phyloP scores from a whole-genome alignment of 2,329 filamentous ascomycete genomes.

The Thyridium curvatum region DNA sequence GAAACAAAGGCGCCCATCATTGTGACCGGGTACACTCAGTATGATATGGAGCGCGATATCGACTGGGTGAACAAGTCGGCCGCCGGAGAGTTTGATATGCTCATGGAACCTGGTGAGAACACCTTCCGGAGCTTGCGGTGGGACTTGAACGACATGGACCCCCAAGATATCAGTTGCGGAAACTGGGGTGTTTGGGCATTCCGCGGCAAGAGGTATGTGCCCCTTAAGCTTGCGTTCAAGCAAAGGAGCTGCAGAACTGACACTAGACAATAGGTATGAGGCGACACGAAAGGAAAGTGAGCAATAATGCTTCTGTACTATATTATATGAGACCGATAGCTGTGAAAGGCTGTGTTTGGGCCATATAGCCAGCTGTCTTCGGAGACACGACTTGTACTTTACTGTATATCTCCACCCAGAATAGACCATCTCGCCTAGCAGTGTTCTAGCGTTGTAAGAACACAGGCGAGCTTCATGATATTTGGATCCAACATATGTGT shows the following conservation, averaged over 20 bases:
- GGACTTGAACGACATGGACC: constrained; percentile 95
- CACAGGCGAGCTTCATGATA: too few species aligned
- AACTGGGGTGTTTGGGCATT: constrained; percentile 99
- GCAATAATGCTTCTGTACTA: too few species aligned
- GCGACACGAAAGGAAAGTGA: constrained; percentile 7
- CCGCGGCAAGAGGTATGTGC: constrained; percentile 81
- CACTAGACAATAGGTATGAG: constrained; percentile 9
- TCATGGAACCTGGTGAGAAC: constrained; percentile 91
- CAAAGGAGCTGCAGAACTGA: not conserved
- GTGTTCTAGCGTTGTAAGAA: too few species aligned
- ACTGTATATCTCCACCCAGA: too few species aligned
- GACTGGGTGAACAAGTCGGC: constrained; percentile 84
- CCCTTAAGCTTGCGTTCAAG: not conserved
- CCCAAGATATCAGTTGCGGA: constrained; percentile 87
- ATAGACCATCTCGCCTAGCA: too few species aligned
- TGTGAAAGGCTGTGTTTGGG: too few species aligned
- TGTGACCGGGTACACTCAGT: constrained; percentile 92
- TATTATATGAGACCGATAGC: too few species aligned
- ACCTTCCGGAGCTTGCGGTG: constrained; percentile 87
- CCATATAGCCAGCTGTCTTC: too few species aligned
- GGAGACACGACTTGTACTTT: too few species aligned
- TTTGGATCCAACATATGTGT: too few species aligned
- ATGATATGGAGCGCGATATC: constrained; percentile 89
- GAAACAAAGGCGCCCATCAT: constrained; percentile 95
- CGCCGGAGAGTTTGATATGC: constrained; percentile 82